Percentiles rank a stretch among this genome's conserved stretches.
These are phyloP conservation scores for Botrytis pseudocinerea DNA, from an alignment of 2,329 filamentous ascomycete species.

Conservation along the genomic window DNA sequence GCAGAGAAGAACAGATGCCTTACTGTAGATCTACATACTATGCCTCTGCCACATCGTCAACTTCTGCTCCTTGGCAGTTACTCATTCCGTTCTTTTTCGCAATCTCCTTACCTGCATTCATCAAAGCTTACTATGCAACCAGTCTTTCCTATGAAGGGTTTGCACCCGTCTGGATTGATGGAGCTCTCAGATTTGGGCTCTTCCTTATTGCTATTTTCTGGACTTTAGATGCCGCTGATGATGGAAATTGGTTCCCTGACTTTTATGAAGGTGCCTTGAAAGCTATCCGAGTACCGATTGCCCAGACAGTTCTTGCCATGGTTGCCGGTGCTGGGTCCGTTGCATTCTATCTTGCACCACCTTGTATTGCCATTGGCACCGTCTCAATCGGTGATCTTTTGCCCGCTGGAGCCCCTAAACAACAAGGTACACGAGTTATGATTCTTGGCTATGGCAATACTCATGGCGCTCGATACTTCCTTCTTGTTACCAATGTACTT, in stretches of 20 bases:
- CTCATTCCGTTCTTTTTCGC: conserved; percentile 75
- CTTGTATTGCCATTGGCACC: conserved; percentile 72
- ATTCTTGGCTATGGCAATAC: conserved; percentile 91
- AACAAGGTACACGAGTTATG: conserved; percentile 60
- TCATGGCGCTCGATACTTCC: conserved; percentile 86
- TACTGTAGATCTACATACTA: conserved; percentile 96
- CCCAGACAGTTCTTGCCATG: conserved; percentile 77
- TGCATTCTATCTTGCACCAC: conserved; percentile 82
- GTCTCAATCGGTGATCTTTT: conserved; percentile 36
- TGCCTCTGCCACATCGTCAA: conserved; percentile 85
- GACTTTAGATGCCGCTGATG: conserved; percentile 86
- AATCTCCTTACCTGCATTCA: conserved; percentile 68
- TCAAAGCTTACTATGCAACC: conserved; percentile 77
- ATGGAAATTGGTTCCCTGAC: conserved; percentile 72
- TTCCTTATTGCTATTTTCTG: conserved; percentile 79
- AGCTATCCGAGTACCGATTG: conserved; percentile 70
- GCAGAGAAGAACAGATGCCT: conserved; percentile 97
- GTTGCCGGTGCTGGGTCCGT: conserved; percentile 81
- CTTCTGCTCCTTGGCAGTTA: conserved; percentile 88
- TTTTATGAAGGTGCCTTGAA: conserved; percentile 65
- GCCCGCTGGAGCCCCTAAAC: conserved; percentile 33
- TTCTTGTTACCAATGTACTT: conserved; percentile 78
- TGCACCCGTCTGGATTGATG: conserved; percentile 80
- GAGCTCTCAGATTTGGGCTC: conserved; percentile 74
- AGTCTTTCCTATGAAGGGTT: conserved; percentile 87